Base-by-base conservation (phyloP, 2,329 filamentous ascomycete genomes). In the Neurospora crassa region DNA sequence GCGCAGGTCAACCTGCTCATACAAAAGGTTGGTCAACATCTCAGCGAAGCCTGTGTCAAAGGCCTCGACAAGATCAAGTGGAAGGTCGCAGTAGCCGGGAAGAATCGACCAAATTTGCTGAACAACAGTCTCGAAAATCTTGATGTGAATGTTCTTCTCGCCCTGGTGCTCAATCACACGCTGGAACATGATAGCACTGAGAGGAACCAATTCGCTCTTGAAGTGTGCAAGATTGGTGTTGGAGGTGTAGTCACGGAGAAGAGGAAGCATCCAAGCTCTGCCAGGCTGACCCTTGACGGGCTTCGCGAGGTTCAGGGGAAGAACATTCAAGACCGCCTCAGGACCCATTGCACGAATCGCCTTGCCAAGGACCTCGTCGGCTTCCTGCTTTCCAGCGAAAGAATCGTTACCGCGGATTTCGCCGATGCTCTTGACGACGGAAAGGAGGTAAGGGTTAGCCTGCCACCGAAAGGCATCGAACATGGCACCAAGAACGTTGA, bases 51-150 rank as follows among this genome's bases (percentile, higher is more conserved):
- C 80, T 78, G 97, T 93, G 78, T 98, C 93, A 76, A 99, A 96
- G 0, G 92, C 86, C 73, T 90, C 84, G 5, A 81, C 82, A 59
- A 95, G 78, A 78, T 99, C 96, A 43, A 97, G 82, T 1, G 96
- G 95, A 70, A 97, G 84, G 79, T 97, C 93, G 80, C 96, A 98
- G 83, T 97, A 99, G 1, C 96, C 96, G 0, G 96, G 95, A 18
- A 99, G 86, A 69, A 92, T 91, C 0, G 93, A 93, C 96, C 96
- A 99, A 59, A 95, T 94, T 79, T 99, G 96, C 76, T 96, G 92
- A 10, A 99, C 93, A 5, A 99, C 85, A 0, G 96, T 98, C 82
- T 99, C 95, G 79, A 96, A 99, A 72, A 99, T 96, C 85, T 99
- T 99, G 78, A 96, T 88, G 80, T 98, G 94, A 87, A 97, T 94